phyloP scores from a whole-genome alignment of 176 grass and related monocot genomes.

The Zea luxurians region DNA sequence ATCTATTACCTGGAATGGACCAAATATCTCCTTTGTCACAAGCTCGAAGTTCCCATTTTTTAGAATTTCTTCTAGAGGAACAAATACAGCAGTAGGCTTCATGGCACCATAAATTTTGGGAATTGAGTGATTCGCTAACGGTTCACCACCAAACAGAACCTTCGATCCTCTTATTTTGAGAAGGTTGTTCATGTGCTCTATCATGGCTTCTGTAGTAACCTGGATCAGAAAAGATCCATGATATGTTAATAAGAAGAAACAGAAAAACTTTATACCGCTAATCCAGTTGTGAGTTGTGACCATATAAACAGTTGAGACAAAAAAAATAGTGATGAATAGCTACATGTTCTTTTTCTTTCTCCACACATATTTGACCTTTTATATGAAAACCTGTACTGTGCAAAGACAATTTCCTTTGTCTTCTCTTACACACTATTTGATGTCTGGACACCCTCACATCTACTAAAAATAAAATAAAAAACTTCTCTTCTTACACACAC shows the following conservation, averaged over 20 bases:
- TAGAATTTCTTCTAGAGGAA: slow-evolving; percentile 80
- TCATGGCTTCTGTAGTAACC: slow-evolving; percentile 86
- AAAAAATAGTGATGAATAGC: slow-evolving; percentile 1
- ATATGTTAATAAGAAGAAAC: slow-evolving; percentile 13
- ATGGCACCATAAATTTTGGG: slow-evolving; percentile 91
- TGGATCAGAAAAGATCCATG: slow-evolving; percentile 10
- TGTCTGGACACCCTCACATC: slow-evolving; percentile 5
- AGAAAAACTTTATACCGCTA: background rate
- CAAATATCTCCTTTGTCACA: slow-evolving; percentile 90
- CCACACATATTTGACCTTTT: background rate
- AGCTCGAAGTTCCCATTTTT: slow-evolving; percentile 77
- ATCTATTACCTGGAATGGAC: slow-evolving; percentile 82
- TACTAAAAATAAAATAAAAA: slow-evolving; percentile 12
- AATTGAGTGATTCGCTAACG: slow-evolving; percentile 83
- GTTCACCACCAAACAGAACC: slow-evolving; percentile 85
- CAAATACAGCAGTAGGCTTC: slow-evolving; percentile 88
- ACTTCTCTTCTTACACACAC: no score
- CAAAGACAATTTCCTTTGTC: slow-evolving; percentile 18
- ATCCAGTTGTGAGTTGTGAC: slow-evolving; percentile 26
- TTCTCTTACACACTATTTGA: slow-evolving; percentile 21
- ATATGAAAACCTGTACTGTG: slow-evolving; percentile 10
- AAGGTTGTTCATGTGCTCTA: slow-evolving; percentile 69
- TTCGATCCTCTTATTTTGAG: slow-evolving; percentile 90
- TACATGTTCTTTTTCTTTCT: background rate
- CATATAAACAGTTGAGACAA: background rate